These are phyloP conservation scores for Solanum chiquidenum DNA, from an alignment of 257 asterid species.

Conservation along the genomic window DNA sequence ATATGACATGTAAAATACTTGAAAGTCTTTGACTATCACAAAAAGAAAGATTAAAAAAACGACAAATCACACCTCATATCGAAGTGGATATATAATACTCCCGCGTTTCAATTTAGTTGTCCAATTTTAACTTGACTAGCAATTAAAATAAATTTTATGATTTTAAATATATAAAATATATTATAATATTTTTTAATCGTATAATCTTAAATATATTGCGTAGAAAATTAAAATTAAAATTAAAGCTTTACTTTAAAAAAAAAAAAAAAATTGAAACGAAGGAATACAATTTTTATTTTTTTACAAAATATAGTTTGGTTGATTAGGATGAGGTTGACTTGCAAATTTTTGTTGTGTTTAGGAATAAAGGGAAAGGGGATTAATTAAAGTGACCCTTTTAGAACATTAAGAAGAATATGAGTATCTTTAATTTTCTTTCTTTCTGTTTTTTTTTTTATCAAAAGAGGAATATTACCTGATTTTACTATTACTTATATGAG, in stretches of 20 bases:
- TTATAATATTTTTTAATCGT: not conserved
- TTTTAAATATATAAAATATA: too few relatives aligned
- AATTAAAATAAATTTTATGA: too few relatives aligned
- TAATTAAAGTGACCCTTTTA: not conserved
- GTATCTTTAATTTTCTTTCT: not conserved
- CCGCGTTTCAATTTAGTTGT: fast-evolving
- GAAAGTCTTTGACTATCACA: not conserved
- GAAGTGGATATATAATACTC: not conserved
- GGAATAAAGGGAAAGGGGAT: not conserved
- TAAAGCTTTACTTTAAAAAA: too few relatives aligned
- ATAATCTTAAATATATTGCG: too few relatives aligned
- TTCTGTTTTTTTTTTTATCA: not conserved
- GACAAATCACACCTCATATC: not conserved
- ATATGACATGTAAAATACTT: not conserved
- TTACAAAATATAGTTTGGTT: not conserved
- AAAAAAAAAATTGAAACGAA: too few relatives aligned
- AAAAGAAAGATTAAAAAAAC: not conserved
- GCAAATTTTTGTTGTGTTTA: not conserved
- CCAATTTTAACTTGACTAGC: too few relatives aligned
- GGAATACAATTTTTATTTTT: not conserved
- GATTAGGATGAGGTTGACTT: not conserved
- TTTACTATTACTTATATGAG: not conserved
- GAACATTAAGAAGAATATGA: not conserved
- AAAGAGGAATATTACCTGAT: not conserved
- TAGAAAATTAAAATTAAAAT: too few relatives aligned